Evolutionary conservation across 2,329 filamentous ascomycete species (phyloP), one percentile per base, ranked within the genome.

Genomic region (Fusarium staphyleae): DNA sequence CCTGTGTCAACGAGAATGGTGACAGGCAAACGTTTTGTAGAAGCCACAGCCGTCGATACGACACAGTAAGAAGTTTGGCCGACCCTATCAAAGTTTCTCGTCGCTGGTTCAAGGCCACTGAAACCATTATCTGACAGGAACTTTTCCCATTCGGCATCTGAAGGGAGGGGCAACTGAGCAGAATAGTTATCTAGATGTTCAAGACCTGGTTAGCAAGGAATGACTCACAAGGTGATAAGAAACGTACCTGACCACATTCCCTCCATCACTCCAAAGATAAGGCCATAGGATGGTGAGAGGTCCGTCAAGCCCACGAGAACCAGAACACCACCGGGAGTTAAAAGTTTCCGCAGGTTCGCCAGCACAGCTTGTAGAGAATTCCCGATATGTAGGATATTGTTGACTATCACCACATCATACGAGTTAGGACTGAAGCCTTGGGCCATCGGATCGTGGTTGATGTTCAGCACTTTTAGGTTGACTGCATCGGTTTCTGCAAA

Each of bases 221-320:
- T 5, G 5, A 2, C 10, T 24, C 4, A 3, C 7, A 29, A n/a
- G 13, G 2, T 9, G 7, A 29, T 13, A 9, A 2, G 12, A 14
- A 13, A 39, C 29, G 5, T 48, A 61, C 57, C 49, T 15, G 57
- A 18, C 53, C 53, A 62, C 30, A 45, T 42, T 13, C 52, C 54
- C 10, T 55, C 53, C 2, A 58, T 51, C 34, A 55, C 33, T 0
- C 57, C 53, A 1, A 61, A 35, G 5, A 62, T 59, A 0, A 61
- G 36, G 1, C 32, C 39, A 18, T 61, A 61, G 0, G 53, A 43
- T 0, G 57, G 57, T 0, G 57, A 61, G 2, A 61, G 29, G n/a
- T 62, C 39, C 1, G 57, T 58, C 0, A 61, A 1, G 3, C 57
- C 57, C 0, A 51, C 14, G 3, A 61, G 5, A 2, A 41, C 37